phyloP scores from a whole-genome alignment of 1,284 basidiomycete genomes.

The Naganishia albida region DNA sequence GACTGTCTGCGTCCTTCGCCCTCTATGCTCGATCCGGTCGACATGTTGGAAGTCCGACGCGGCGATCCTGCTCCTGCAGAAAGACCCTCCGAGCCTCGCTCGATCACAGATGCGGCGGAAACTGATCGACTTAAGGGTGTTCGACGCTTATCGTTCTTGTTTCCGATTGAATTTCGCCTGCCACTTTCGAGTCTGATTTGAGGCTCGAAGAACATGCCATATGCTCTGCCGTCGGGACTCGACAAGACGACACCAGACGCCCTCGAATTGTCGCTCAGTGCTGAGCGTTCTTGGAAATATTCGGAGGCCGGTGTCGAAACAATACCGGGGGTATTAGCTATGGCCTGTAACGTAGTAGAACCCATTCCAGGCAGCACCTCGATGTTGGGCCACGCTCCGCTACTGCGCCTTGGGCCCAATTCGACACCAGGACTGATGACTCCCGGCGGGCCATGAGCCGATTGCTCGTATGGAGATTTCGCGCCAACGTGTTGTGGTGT shows the following conservation, averaged over 20 bases:
- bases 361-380: slow-evolving; percentile 3
- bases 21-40: slow-evolving; percentile 13
- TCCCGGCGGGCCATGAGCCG: neutral
- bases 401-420: slow-evolving; percentile 22
- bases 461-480: slow-evolving; percentile 2
- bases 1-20: slow-evolving; percentile 27
- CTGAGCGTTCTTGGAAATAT: slow-evolving; percentile 70
- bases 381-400: slow-evolving; percentile 18
- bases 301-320: slow-evolving; percentile 67
- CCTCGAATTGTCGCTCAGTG: slow-evolving; percentile 57
- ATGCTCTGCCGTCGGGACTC: slow-evolving; percentile 85
- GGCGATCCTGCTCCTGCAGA: slow-evolving; percentile 2
- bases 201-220: slow-evolving; percentile 94
- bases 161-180: slow-evolving; percentile 23
- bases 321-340: slow-evolving; percentile 24
- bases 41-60: slow-evolving; percentile 25
- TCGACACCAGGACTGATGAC: slow-evolving; percentile 18
- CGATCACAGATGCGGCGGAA: slow-evolving; percentile 16
- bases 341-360: slow-evolving; percentile 2
- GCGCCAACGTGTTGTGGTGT: slow-evolving; percentile 29
- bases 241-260: slow-evolving; percentile 88
- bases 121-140: slow-evolving; percentile 22
- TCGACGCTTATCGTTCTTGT: slow-evolving; percentile 24
- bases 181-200: slow-evolving; percentile 36
- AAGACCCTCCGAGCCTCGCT: slow-evolving; percentile 10